Evolutionary conservation across 2,329 filamentous ascomycete genomes (phyloP), one percentile per base, ranked within the genome.

Genomic region (Botryosphaeria dothidea): DNA sequence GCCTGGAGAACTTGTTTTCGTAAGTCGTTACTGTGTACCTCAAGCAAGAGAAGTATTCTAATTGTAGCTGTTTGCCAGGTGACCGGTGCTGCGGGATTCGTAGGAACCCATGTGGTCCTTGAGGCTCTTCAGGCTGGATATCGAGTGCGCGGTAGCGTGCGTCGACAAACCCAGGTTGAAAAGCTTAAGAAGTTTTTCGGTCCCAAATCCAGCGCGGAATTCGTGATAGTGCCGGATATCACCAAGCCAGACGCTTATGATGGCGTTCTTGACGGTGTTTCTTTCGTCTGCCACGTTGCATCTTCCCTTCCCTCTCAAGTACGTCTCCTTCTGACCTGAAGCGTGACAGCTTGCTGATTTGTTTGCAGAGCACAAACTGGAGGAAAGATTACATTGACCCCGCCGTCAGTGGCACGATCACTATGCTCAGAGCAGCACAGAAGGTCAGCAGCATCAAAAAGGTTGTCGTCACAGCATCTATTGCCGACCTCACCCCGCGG

Each of bases 241-340:
- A 60, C 66, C 25, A 49, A 52, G n/a, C 46, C 67, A 11, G 62
- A 43, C 45, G 65, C 68, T 3, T 70, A 70, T 48, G 49, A 67
- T 29, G 54, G 61, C 7, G 62, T 67, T 0, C 65, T 76, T 9
- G 23, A 71, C 3, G 69, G 64, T 36, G 72, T 73, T 11, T 65
- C 70, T 7, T 69, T 71, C 54, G 66, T 75, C 56, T 69, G 74
- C 41, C 73, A 75, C 36, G 43, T 75, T 1, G 74, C 74, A 19
- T 72, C 73, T 4, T 72, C 74, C n/a, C 65, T 74, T 58, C 68
- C 69, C 4, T 67, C 66, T 4, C 17, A 43, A 21, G 58, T 49
- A 17, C 34, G 58, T 38, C 9, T 2, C 8, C 9, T 21, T 3
- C 8, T 27, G 15, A 17, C 21, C 2, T 41, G 4, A 13, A 23